These are phyloP conservation scores for Xenoacremonium recifei DNA, from an alignment of 2,329 filamentous ascomycete genomes.

Conservation along the genomic window DNA sequence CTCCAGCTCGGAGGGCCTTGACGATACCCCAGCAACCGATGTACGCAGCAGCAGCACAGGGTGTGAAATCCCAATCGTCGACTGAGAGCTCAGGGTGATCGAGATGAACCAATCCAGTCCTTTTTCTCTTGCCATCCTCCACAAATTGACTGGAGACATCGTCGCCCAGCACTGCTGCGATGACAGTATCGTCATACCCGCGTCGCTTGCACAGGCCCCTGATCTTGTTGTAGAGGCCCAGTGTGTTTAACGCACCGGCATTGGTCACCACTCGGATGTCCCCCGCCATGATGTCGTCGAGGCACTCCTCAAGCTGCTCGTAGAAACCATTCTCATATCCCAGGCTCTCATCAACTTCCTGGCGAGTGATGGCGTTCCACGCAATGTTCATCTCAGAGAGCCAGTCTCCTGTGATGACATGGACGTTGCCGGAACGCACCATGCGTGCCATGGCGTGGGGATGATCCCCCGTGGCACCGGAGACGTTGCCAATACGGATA, in stretches of 20 bases:
- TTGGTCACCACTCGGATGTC: slow-evolving; percentile 40
- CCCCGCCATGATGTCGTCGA: slow-evolving; percentile 33
- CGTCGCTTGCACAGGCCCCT: slow-evolving; percentile 27
- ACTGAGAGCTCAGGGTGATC: slow-evolving; percentile 29
- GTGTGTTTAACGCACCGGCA: slow-evolving; percentile 38
- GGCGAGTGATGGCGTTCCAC: slow-evolving; percentile 33
- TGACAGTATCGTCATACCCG: slow-evolving; percentile 28
- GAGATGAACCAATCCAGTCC: slow-evolving; percentile 21
- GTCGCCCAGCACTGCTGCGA: slow-evolving; percentile 39
- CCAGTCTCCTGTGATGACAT: slow-evolving; percentile 40
- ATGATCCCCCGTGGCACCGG: slow-evolving; percentile 33
- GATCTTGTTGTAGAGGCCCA: slow-evolving; percentile 29
- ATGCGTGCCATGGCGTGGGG: slow-evolving; percentile 33
- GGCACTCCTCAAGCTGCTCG: slow-evolving; percentile 41
- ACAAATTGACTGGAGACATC: slow-evolving; percentile 32
- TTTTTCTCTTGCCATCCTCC: slow-evolving; percentile 10
- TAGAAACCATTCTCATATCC: slow-evolving; percentile 39
- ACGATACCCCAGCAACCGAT: slow-evolving; percentile 50
- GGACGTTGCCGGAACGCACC: slow-evolving; percentile 28
- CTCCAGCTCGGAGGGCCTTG: slow-evolving; percentile 39
- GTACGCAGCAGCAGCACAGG: slow-evolving; percentile 38
- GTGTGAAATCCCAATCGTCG: slow-evolving; percentile 27
- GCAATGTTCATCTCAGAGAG: slow-evolving; percentile 52
- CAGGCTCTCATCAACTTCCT: slow-evolving; percentile 28
- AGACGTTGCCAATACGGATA: slow-evolving; percentile 33